Conservation (phyloP, 345 rosid genomes). For the Alliaria petiolata region DNA sequence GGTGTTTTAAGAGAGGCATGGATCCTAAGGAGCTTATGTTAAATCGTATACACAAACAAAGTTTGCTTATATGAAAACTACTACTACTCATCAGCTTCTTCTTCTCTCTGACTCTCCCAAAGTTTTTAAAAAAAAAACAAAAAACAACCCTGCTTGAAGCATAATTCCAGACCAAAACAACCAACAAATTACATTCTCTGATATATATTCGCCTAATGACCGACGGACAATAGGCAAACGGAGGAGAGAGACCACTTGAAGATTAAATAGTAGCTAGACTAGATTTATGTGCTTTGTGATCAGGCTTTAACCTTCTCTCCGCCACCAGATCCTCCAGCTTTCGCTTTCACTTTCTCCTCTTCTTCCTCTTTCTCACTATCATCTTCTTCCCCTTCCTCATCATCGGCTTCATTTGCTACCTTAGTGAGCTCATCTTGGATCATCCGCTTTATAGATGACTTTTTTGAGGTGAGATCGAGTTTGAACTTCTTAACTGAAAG, state of each 20-base stretch:
- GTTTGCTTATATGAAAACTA: not conserved
- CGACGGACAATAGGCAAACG: constrained; percentile 8
- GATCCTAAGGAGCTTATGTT: constrained; percentile 18
- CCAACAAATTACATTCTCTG: constrained; percentile 27
- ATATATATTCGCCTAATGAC: constrained; percentile 10
- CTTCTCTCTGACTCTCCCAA: not conserved
- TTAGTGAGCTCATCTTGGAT: constrained; percentile 92
- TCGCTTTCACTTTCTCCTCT: constrained; percentile 42
- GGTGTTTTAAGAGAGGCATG: not conserved
- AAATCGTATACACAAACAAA: constrained; percentile 28
- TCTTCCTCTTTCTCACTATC: constrained; percentile 66
- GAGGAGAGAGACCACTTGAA: not conserved
- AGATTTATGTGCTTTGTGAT: constrained; percentile 7
- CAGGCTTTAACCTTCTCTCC: constrained; percentile 47
- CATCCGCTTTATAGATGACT: constrained; percentile 67
- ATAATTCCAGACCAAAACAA: constrained; percentile 7
- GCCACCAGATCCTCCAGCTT: constrained; percentile 38
- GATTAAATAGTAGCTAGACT: constrained; percentile 9
- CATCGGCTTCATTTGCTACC: constrained; percentile 72
- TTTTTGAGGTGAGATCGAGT: constrained; percentile 50
- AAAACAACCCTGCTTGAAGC: not conserved
- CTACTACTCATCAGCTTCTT: not conserved
- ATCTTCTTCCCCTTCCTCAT: constrained; percentile 54
- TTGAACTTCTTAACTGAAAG: constrained; percentile 53
- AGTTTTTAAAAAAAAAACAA: not conserved